phyloP scores from a whole-genome alignment of 2,329 filamentous ascomycete genomes.

The Penicillium sp. region DNA sequence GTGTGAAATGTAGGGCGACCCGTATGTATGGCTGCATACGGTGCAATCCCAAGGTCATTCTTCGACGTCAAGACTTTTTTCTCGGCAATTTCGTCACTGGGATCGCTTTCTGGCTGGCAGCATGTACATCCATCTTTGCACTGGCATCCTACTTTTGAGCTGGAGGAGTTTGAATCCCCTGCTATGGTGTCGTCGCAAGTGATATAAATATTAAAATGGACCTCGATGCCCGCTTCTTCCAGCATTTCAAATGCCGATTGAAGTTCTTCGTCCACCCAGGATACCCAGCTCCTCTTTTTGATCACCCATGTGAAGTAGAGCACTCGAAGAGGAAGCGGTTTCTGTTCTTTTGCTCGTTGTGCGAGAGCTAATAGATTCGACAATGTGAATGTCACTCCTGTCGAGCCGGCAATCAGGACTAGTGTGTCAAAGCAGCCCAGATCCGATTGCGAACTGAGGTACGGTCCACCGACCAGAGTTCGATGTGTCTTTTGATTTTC shows the following conservation, averaged over 20 bases:
- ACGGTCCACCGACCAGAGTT: constrained; percentile 54
- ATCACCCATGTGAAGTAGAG: constrained; percentile 15
- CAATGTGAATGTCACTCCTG: constrained; percentile 54
- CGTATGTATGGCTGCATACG: background rate
- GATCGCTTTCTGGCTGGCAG: background rate
- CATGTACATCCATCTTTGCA: background rate
- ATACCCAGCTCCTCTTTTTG: constrained; percentile 4
- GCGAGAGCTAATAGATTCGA: constrained; percentile 16
- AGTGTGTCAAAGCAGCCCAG: constrained; percentile 51
- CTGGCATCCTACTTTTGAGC: background rate
- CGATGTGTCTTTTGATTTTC: constrained; percentile 15
- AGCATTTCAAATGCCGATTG: background rate
- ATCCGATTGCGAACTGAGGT: constrained; percentile 50
- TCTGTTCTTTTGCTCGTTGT: background rate
- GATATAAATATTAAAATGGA: background rate
- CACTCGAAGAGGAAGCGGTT: constrained; percentile 6
- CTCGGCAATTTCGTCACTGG: background rate
- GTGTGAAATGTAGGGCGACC: background rate
- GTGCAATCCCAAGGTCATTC: background rate
- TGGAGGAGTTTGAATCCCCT: background rate
- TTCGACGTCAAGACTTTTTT: background rate
- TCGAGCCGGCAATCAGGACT: constrained; percentile 57
- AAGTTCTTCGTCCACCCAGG: constrained; percentile 11
- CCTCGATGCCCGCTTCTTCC: background rate
- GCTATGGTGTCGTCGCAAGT: background rate